Percentiles rank a stretch among this genome's conserved stretches.
Evolutionary conservation across 2,329 filamentous ascomycete genomes (phyloP).

Genomic region (Fusarium euwallaceae): DNA sequence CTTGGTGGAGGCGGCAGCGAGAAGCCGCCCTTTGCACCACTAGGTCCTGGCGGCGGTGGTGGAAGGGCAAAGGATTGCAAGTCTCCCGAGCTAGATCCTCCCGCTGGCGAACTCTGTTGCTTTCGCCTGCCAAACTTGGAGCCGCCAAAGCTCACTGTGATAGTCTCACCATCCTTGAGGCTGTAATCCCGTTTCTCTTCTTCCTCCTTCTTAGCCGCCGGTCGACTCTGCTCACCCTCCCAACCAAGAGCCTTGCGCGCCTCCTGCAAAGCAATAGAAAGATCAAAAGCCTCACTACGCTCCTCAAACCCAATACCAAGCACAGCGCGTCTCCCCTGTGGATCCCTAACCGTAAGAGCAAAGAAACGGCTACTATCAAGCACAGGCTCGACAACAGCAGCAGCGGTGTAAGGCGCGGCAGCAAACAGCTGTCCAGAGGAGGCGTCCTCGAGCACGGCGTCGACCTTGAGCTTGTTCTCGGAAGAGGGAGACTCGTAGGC

Average conservation of each 20-base stretch:
- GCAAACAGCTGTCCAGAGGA: constrained; percentile 82
- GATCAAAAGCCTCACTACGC: constrained; percentile 87
- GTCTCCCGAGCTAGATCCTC: constrained; percentile 44
- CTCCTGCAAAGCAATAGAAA: constrained; percentile 84
- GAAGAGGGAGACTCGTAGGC: constrained; percentile 61
- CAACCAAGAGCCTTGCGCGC: constrained; percentile 77
- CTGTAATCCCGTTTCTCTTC: constrained; percentile 74
- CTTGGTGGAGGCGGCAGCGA: constrained; percentile 78
- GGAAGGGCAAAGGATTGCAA: constrained; percentile 77
- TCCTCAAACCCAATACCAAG: constrained; percentile 91
- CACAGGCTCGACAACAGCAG: constrained; percentile 79
- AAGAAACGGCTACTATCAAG: constrained; percentile 88
- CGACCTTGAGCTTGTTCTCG: constrained; percentile 73
- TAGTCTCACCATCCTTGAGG: constrained; percentile 90
- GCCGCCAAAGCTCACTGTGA: constrained; percentile 80
- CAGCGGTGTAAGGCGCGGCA: constrained; percentile 80
- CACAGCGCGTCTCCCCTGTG: constrained; percentile 79
- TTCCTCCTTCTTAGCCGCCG: constrained; percentile 52
- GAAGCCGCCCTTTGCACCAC: constrained; percentile 49
- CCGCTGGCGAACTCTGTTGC: constrained; percentile 45
- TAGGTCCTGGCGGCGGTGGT: constrained; percentile 70
- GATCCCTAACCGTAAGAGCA: constrained; percentile 83
- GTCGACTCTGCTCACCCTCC: constrained; percentile 58
- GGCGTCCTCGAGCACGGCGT: constrained; percentile 84
- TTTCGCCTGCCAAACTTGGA: constrained; percentile 65